These are phyloP conservation scores for Heimioporus sp. DNA, from an alignment of 768 basidiomycete species.

Conservation along the genomic window DNA sequence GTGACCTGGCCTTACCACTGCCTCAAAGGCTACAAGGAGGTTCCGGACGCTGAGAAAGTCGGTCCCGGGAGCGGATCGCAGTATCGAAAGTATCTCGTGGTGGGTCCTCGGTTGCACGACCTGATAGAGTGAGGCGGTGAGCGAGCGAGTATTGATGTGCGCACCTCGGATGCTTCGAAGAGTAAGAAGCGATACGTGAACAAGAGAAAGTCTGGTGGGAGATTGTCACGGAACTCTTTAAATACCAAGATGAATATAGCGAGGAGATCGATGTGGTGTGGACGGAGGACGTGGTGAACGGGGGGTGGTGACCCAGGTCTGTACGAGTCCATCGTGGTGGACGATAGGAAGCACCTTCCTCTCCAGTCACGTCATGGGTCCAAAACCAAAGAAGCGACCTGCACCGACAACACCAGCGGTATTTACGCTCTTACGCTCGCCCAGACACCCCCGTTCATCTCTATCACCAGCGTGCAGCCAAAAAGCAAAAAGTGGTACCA, in stretches of 20 bases:
- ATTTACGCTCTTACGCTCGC: not conserved
- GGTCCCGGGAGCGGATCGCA: conserved; percentile 45
- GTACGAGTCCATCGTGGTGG: conserved; percentile 22
- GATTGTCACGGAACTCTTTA: conserved; percentile 53
- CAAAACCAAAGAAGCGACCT: conserved; percentile 33
- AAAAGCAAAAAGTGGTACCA: conserved; percentile 64
- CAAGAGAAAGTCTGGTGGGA: conserved; percentile 57
- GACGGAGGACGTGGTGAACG: conserved; percentile 64
- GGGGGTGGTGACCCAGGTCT: conserved; percentile 52
- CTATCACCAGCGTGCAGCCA: conserved; percentile 41
- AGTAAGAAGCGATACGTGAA: conserved; percentile 67
- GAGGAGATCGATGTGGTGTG: conserved; percentile 74
- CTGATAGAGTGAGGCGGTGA: conserved; percentile 35
- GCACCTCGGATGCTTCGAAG: conserved; percentile 69
- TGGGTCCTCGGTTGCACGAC: conserved; percentile 62
- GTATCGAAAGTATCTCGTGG: conserved; percentile 43
- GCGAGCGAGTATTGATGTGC: not conserved
- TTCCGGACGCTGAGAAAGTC: conserved; percentile 41
- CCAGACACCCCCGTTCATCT: not conserved
- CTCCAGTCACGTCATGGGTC: conserved; percentile 25
- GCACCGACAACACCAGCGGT: conserved; percentile 32
- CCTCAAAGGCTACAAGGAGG: conserved; percentile 46
- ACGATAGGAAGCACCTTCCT: conserved; percentile 23
- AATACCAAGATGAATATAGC: conserved; percentile 61
- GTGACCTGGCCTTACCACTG: conserved; percentile 29